Base-by-base conservation (phyloP, 78 protist species). In the Polysphondylium violaceum region DNA sequence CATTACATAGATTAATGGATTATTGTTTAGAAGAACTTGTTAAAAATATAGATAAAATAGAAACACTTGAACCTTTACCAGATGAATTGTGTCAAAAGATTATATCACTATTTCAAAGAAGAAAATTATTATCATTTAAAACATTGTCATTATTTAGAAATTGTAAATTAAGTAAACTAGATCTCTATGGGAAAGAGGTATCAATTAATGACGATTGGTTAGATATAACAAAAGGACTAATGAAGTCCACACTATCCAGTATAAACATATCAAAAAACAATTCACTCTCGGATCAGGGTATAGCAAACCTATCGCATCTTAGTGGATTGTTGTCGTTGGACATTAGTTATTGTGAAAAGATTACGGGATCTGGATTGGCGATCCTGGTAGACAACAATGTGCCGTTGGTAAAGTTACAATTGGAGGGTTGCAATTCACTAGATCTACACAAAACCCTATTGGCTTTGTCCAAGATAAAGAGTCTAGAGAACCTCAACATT, bases 121-220 rank as follows among this genome's bases (percentile, higher is more conserved):
- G 56, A 23, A 83, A 83, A 50, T n/a, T 69, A 1, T 25, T 83
- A 21, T 68, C 75, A 55, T 67, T 21, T 21, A n/a, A 43, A 11
- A 83, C 91, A 21, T n/a, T 67, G 3, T 25, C 68, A 41, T 79
- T 83, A 19, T 83, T 83, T 59, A 51, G 65, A 44, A 58, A 69
- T 41, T 83, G 77, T 53, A 55, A 69, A 51, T 40, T 83, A 19
- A 27, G 81, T 0, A 83, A 63, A 69, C 25, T 83, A 9, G 79
- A 83, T 41, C 53, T 79, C 50, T 43, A 17, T n/a, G 91, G 81
- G 6, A 69, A 67, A 31, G 79, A 83, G 23, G 43, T 69, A 31
- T 33, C 75, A 21, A 55, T 69, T 21, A 29, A 59, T 19, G 91
- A 83, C 25, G 91, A 83, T 29, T 83, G 91, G 91, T 63, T 83